A percentile compares a stretch with the other conserved stretches of the same genome.
Conservation (phyloP, 2,329 filamentous ascomycete genomes). For the Exophiala dermatitidis region DNA sequence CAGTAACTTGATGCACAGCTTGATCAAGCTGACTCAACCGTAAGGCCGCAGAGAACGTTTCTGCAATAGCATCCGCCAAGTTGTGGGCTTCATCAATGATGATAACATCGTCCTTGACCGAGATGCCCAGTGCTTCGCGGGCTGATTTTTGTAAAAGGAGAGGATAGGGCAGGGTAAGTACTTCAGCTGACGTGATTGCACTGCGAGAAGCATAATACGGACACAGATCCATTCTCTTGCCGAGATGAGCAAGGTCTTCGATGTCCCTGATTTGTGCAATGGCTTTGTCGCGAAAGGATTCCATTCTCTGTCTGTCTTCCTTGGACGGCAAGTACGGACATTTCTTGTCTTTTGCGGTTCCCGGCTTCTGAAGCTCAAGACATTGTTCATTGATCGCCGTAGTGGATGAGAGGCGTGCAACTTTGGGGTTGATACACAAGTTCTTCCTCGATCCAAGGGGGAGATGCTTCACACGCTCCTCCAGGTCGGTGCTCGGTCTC, state of each 20-base stretch:
- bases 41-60: constrained; percentile 75
- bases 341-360: constrained; percentile 53
- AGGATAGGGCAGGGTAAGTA: constrained; percentile 88
- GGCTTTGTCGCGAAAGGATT: constrained; percentile 77
- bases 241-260: constrained; percentile 75
- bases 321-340: constrained; percentile 75
- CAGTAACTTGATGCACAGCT: constrained; percentile 66
- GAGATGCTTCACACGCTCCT: constrained; percentile 60
- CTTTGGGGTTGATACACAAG: constrained; percentile 79
- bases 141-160: constrained; percentile 80
- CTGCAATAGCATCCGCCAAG: constrained; percentile 86
- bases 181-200: constrained; percentile 72
- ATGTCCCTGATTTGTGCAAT: constrained; percentile 85
- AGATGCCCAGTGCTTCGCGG: constrained; percentile 78
- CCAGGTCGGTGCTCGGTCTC: constrained; percentile 17
- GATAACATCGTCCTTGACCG: constrained; percentile 79
- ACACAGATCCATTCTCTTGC: constrained; percentile 72
- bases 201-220: constrained; percentile 93
- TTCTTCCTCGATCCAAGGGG: constrained; percentile 81
- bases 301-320: constrained; percentile 62
- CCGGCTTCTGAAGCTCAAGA: constrained; percentile 75
- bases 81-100: constrained; percentile 98
- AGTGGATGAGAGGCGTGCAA: constrained; percentile 60
- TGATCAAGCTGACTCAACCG: constrained; percentile 64
- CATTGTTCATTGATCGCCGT: constrained; percentile 91